Base-by-base conservation (phyloP, 352 stramenopile genomes). In the Pythium biforme region DNA sequence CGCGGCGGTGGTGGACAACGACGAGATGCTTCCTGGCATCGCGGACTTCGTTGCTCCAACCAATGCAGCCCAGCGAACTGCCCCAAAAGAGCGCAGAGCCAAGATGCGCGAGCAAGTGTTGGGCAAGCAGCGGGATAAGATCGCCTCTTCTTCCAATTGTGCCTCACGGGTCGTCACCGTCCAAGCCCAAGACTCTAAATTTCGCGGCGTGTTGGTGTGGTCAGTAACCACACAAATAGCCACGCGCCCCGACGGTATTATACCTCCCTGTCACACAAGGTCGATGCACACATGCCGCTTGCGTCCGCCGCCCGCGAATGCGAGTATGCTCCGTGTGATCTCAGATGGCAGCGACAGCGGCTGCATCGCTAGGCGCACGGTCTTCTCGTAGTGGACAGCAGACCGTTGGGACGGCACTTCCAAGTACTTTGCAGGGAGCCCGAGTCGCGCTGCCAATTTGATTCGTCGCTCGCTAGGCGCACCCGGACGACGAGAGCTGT, bases 211-310 rank as follows among this genome's bases (percentile, higher is more conserved):
- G 37, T 19, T n/a, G n/a, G 37, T 7, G 37, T 17, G 2, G 4
- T 20, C 37, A 43, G 2, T n/a, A n/a, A 19, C 37, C 37, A 43
- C 37, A 55, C 26, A 55, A 41, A 41, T 55, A 41, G 26, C 4
- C 8, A 37, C 19, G 25, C 48, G 31, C 23, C 3, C 31, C n/a
- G n/a, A n/a, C n/a, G n/a, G n/a, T n/a, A n/a, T n/a, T 37, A 10
- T 52, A 4, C 14, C 1, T n/a, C 12, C 12, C 14, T 23, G 4
- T 50, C 29, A 66, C 17, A 40, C 14, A 8, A 66, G 17, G 27
- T 66, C 50, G 29, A 66, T 46, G 41, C 50, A 56, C 0, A 66
- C 4, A 11, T 66, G 22, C n/a, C 59, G 58, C 27, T 41, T 53
- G 34, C 17, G 26, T 4, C 14, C 22, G 2, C 26, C 50, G 14